Evolutionary conservation across 345 rosid genomes (phyloP).

Genomic region (Sisymbrium altissimum): DNA sequence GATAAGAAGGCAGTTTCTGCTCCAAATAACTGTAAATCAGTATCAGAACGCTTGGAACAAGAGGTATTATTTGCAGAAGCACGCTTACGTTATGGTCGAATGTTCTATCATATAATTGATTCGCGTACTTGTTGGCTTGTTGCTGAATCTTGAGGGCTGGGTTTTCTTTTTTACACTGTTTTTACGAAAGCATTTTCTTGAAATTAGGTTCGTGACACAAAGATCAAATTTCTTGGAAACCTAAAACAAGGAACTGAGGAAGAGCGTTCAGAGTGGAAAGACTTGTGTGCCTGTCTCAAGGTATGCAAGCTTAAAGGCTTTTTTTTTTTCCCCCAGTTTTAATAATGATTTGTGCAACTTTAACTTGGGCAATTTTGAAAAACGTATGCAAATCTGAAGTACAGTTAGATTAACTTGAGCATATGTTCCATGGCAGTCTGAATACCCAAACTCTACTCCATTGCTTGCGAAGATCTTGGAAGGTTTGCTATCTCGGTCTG

Average conservation of each 20-base stretch:
- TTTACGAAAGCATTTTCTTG: conserved; percentile 22
- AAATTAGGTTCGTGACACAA: conserved; percentile 78
- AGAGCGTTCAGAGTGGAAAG: conserved; percentile 76
- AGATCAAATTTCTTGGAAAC: conserved; percentile 70
- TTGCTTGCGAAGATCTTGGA: conserved; percentile 86
- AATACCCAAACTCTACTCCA: conserved; percentile 73
- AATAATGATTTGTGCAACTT: neutral
- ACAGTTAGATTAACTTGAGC: conserved; percentile 12
- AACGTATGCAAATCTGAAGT: conserved; percentile 10
- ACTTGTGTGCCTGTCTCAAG: conserved; percentile 62
- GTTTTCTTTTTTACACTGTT: conserved; percentile 4
- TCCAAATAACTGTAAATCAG: conserved; percentile 50
- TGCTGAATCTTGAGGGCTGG: neutral
- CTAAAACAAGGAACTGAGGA: conserved; percentile 76
- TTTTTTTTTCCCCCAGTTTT: neutral
- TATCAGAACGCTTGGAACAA: conserved; percentile 71
- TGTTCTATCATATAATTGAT: neutral
- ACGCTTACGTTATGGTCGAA: neutral
- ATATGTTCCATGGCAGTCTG: conserved; percentile 55
- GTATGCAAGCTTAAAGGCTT: conserved; percentile 32
- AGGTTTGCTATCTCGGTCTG: conserved; percentile 59
- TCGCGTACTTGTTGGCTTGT: neutral
- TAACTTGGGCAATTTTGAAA: neutral
- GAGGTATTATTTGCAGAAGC: conserved; percentile 54
- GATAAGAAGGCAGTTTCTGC: conserved; percentile 64